These are phyloP conservation scores for Exophiala mesophila DNA, from an alignment of 2,329 filamentous ascomycete species.

Conservation along the genomic window DNA sequence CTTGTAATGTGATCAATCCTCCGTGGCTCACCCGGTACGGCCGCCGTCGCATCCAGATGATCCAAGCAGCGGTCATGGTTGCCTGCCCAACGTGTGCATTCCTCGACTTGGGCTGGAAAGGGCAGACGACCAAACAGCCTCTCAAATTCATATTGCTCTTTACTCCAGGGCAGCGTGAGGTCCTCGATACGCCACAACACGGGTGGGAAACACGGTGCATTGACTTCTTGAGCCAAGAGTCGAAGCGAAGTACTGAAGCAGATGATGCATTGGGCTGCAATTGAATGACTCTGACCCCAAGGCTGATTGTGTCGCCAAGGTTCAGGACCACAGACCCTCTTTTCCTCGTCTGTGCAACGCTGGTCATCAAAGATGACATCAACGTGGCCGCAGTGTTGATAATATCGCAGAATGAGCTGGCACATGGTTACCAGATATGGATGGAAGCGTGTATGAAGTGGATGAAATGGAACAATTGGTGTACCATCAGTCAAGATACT, in stretches of 20 bases:
- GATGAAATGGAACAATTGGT: too few species aligned
- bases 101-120: neutral
- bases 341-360: neutral
- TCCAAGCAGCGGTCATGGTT: neutral
- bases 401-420: neutral
- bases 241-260: neutral
- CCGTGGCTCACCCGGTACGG: neutral
- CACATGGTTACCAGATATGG: too few species aligned
- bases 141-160: neutral
- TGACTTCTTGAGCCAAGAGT: neutral
- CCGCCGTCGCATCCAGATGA: neutral
- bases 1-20: neutral
- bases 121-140: neutral
- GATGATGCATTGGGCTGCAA: neutral
- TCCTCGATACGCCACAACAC: neutral
- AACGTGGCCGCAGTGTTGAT: neutral
- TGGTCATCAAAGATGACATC: neutral
- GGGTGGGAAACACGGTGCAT: neutral
- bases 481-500: too few species aligned
- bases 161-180: neutral
- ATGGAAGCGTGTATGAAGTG: too few species aligned
- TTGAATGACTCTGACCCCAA: neutral
- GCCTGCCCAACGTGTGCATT: neutral
- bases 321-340: neutral
- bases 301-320: neutral